Evolutionary conservation across 2,329 filamentous ascomycete genomes (phyloP), one percentile per base, ranked within the genome.

Genomic region (Stagonosporopsis rhizophila): DNA sequence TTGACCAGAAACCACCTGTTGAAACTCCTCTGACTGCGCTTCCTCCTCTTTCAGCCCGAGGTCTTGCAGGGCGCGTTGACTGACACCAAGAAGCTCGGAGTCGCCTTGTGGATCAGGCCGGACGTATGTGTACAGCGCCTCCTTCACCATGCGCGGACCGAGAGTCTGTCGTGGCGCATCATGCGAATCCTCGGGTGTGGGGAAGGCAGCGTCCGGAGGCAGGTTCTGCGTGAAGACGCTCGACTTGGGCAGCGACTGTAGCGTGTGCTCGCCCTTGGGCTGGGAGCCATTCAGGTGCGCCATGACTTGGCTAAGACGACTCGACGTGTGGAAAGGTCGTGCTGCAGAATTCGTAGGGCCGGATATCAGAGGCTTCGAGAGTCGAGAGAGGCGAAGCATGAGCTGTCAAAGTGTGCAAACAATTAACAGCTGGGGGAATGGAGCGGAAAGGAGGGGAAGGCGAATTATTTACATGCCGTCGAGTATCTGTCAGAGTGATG

Each of bases 71-170:
- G 93, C 94, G 2, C 86, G 86, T 2, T 86, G 83, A 60, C 92
- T 96, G 2, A 96, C 88, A 6, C 86, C 89, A 1, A 98, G 83
- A 15, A 99, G 81, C 70, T 97, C 91, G 0, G 92, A 86, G 20
- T 89, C 84, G 60, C 87, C 81, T 23, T 87, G 84, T 19, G 82
- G 77, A 68, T 94, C 89, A 0, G 95, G 95, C 4, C 92, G 87
- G 19, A 99, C 92, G 82, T 89, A 99, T 8, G 93, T 96, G 78
- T 91, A 99, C 46, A 94, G 78, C 4, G 95, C 94, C 56, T 88
- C 86, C 72, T 89, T 91, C 37, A 99, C 95, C 74, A 92, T 83
- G 44, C 93, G 89, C 15, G 95, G 94, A 0, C 85, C 83, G 44
- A 98, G 88, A 32, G 88, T 80, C 53, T 89, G 84, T 67, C 94